Evolutionary conservation across 495 filamentous ascomycete species (phyloP), one percentile per base, ranked within the genome.

Genomic region (Extremus antarcticus): DNA sequence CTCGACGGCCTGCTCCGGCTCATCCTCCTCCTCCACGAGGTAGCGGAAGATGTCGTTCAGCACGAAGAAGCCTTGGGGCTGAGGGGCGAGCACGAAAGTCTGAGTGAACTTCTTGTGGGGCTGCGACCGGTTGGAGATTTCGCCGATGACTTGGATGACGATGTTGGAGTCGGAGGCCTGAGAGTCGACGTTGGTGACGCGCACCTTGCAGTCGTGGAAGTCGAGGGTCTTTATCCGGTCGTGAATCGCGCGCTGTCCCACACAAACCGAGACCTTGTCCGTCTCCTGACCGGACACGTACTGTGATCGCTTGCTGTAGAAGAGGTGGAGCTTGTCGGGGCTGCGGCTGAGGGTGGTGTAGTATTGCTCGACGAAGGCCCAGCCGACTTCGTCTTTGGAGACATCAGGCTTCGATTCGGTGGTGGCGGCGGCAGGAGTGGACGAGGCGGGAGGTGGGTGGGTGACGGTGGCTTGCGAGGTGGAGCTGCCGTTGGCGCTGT

Each of bases 281-380:
- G 90, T 87, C 71, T 98, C 92, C 47, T 82, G 81, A 57, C 67
- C 72, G 21, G 61, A 71, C 20, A 74, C 71, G 47, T 68, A 72
- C 54, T 73, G 71, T 25, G 72, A 74, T 10, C 68, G 66, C 61
- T 74, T 73, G 65, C 68, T 71, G 65, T 74, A 74, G 65, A 74
- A 74, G 51, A 74, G 69, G 65, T 89, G 88, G 57, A 98, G 81
- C 71, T 91, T 94, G 63, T 95, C 90, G 16, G 94, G 92, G 56
- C 76, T 85, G 68, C 88, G 87, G 81, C 88, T 95, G 64, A 98
- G 77, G 59, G 88, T 98, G 58, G 88, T 97, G 70, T 98, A 98
- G 76, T 94, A 97, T 67, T 95, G 90, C 78, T 98, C 94, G 32
- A 97, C 92, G 60, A 98, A 98, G 70, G 90, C 96, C 92, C 92